phyloP scores from a whole-genome alignment of 2,329 filamentous ascomycete genomes.

The Harringtonia aguacate region DNA sequence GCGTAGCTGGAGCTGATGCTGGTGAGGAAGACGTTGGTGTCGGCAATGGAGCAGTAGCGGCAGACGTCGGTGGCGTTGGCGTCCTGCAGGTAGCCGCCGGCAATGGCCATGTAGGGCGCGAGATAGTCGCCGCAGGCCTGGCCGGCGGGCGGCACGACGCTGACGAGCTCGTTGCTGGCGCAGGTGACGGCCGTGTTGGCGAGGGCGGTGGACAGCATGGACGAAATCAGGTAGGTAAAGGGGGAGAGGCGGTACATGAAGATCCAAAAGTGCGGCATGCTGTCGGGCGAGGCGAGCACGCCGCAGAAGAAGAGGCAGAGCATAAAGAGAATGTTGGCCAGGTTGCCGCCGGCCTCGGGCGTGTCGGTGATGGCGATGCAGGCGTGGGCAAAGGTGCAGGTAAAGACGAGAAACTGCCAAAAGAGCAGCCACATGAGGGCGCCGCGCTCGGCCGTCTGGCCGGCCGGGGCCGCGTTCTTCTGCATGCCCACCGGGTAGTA shows the following conservation, averaged over 20 bases:
- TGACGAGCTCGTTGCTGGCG: constrained; percentile 56
- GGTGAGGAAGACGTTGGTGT: constrained; percentile 42
- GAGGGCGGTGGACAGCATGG: constrained; percentile 59
- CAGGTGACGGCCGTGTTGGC: constrained; percentile 58
- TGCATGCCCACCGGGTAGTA: constrained; percentile 78
- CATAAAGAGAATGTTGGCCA: constrained; percentile 48
- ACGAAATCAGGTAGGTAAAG: constrained; percentile 52
- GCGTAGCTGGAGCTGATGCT: constrained; percentile 38
- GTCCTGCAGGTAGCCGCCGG: constrained; percentile 45
- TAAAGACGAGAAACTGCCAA: too few species aligned
- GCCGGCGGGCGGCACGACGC: constrained; percentile 49
- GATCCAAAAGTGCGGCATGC: constrained; percentile 62
- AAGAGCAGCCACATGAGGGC: too few species aligned
- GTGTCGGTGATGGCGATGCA: constrained; percentile 25
- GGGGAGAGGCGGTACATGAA: constrained; percentile 65
- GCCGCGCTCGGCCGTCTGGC: too few species aligned
- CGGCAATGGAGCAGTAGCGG: constrained; percentile 39
- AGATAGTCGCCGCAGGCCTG: constrained; percentile 52
- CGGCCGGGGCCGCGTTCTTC: constrained; percentile 34
- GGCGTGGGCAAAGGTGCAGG: too few species aligned
- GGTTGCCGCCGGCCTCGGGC: constrained; percentile 55
- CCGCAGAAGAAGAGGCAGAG: constrained; percentile 47
- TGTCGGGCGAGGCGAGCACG: constrained; percentile 16
- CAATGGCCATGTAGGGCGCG: constrained; percentile 29
- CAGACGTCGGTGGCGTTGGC: constrained; percentile 36